Percentiles rank a stretch among this genome's conserved stretches.
Evolutionary conservation across 1,284 basidiomycete species (phyloP).

Genomic region (Ceratobasidium sp.): DNA sequence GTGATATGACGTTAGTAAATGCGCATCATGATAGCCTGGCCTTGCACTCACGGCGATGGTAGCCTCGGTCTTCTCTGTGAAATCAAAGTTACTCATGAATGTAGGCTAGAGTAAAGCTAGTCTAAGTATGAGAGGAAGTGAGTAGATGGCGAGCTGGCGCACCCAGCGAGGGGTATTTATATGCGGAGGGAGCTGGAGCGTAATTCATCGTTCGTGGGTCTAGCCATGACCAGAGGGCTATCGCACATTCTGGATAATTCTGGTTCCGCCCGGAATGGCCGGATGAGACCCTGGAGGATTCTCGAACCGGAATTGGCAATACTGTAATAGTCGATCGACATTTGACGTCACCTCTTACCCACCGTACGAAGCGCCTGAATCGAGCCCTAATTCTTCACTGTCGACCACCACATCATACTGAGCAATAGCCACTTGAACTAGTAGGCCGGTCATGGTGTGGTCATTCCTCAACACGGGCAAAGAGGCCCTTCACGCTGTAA

Average conservation of each 20-base stretch:
- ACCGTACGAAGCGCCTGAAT: slow-evolving; percentile 18
- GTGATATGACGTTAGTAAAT: not conserved
- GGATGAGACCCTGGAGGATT: slow-evolving; percentile 6
- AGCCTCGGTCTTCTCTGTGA: slow-evolving; percentile 83
- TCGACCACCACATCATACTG: no score
- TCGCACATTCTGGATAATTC: slow-evolving; percentile 41
- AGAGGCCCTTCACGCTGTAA: slow-evolving; percentile 80
- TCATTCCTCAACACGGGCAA: slow-evolving; percentile 80
- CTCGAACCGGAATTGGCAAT: slow-evolving; percentile 11
- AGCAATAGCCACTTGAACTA: not conserved
- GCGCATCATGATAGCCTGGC: no score
- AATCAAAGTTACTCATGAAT: slow-evolving; percentile 68
- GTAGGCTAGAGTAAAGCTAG: not conserved
- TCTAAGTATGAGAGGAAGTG: not conserved
- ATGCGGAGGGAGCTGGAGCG: not conserved
- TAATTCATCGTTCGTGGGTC: slow-evolving; percentile 13
- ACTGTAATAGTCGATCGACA: slow-evolving; percentile 15
- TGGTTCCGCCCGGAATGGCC: slow-evolving; percentile 6
- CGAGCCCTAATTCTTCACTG: slow-evolving; percentile 25
- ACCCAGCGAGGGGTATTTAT: slow-evolving; percentile 21
- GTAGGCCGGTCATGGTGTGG: slow-evolving; percentile 38
- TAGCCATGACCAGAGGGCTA: slow-evolving; percentile 5
- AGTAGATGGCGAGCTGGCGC: slow-evolving; percentile 5
- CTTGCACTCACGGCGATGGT: slow-evolving; percentile 61
- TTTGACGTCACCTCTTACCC: slow-evolving; percentile 39